Evolutionary conservation across 2,329 filamentous ascomycete genomes (phyloP), one percentile per base, ranked within the genome.

Genomic region (Blastomyces percursus): DNA sequence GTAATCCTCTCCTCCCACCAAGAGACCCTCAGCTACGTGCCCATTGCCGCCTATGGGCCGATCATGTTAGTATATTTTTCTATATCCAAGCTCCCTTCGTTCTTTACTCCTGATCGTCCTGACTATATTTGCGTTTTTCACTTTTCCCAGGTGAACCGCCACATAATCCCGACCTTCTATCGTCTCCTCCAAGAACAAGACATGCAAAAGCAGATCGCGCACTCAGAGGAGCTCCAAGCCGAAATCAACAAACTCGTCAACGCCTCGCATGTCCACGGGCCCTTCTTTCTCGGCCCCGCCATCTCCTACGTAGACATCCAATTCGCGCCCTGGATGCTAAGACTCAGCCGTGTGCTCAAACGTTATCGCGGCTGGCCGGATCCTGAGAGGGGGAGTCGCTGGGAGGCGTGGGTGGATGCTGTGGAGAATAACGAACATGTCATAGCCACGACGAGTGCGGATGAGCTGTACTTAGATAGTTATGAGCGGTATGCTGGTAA

Each of bases 111-210:
- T n/a, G 14, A 54, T 54, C 24, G 27, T 14, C 46, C 12, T 11
- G 3, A 44, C 59, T 63, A 66, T 66, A 40, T 52, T 61, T 57
- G 60, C 9, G 9, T 2, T 66, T 67, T 66, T 42, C 59, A 6
- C 4, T 30, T 50, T 21, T 21, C 60, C n/a, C 64, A 89, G 86
- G 85, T 92, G 71, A 91, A 94, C 71, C 82, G 86, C 40, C 81
- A 86, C 66, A 85, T 96, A 61, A 83, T 95, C 1, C 89, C 90
- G 0, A 77, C 80, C 12, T 95, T 95, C 78, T 92, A 91, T 74
- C 81, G 82, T 42, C 80, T 91, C 21, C 80, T 94, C 0, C 86
- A 87, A 73, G 83, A 85, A 1, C 82, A 86, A 66, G 83, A 89
- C 16, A 68, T 76, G 21, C 68, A 79, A 16, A 82, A 84, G 65